Base-by-base conservation (phyloP, 164 flowering plant species). In the Dillenia turbinata region DNA sequence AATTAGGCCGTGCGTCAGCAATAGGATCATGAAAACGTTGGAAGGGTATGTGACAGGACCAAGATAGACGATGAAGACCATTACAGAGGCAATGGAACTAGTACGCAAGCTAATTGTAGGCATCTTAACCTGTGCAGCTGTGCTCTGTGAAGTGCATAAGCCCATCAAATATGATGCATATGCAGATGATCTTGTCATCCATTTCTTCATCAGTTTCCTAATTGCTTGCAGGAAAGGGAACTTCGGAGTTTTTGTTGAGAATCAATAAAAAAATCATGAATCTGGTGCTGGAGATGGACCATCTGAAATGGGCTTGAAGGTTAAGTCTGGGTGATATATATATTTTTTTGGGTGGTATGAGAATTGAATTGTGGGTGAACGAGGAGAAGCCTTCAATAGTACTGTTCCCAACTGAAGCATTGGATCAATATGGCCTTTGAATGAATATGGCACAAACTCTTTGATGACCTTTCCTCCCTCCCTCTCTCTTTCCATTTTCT, bases 341-440 rank as follows among this genome's bases (percentile, higher is more conserved):
- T n/a, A n/a, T n/a, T n/a, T n/a, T n/a, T 69, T 0, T 66, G 57
- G 12, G 76, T 62, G 55, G 64, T 52, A 7, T 76, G 77, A 44
- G 69, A 66, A 72, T 75, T 77, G 71, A 60, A 68, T 2, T 60
- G 14, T 13, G 76, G 53, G 59, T 77, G 81, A 40, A 61, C 71
- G 17, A 80, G 43, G 77, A 70, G 69, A 77, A 80, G 47, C 84
- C 81, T 16, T 49, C 69, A 10, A 74, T 68, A 79, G 77, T 12
- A 68, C 44, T 47, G 51, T 62, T 9, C 62, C 81, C 2, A 77
- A 71, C 14, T 79, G 77, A 48, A 79, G 68, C 78, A 79, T 77
- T 9, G 83, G 83, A 17, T 45, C 72, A 52, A 71, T 65, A 63
- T 79, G 81, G 16, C 83, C 83, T 67, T 79, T 81, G 8, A 70